These are phyloP conservation scores for Leishmania mexicana DNA, from an alignment of 208 protist genomes.

Conservation along the genomic window DNA sequence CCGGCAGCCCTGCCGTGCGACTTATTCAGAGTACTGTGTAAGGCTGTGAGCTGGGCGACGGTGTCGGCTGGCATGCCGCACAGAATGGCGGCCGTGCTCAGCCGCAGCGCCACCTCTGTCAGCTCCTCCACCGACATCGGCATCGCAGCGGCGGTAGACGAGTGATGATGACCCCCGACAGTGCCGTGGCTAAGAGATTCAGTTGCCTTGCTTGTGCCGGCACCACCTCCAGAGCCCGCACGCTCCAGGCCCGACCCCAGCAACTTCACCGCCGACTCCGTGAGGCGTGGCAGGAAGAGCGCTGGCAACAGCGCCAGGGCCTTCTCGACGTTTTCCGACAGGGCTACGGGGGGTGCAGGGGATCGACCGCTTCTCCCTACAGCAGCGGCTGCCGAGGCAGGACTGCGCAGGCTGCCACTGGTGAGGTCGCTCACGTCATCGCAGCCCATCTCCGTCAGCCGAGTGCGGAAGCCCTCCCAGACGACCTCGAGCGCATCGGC, in stretches of 20 bases:
- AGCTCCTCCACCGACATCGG: conserved; percentile 19
- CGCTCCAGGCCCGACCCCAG: not conserved
- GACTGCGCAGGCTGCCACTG: not conserved
- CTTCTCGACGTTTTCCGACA: conserved; percentile 29
- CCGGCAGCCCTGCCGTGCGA: conserved; percentile 8
- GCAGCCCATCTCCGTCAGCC: conserved; percentile 32
- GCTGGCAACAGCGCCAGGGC: conserved; percentile 44
- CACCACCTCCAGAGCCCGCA: not conserved
- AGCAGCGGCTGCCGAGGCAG: not conserved
- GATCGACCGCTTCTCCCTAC: not conserved
- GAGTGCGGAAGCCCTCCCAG: conserved; percentile 21
- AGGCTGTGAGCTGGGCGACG: conserved; percentile 51
- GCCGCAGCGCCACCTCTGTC: conserved; percentile 35
- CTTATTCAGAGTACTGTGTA: conserved; percentile 59
- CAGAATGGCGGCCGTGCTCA: conserved; percentile 36
- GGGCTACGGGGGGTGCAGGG: not conserved
- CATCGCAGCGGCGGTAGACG: not conserved
- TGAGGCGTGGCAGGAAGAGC: conserved; percentile 46
- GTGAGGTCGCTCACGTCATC: conserved; percentile 16
- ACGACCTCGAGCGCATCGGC: conserved; percentile 31
- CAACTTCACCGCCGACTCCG: conserved; percentile 30
- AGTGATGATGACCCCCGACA: not conserved
- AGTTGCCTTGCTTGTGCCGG: not conserved
- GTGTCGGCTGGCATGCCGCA: conserved; percentile 52
- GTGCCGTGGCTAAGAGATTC: not conserved